Percentiles rank a stretch among this genome's conserved stretches.
Evolutionary conservation across 1,139 yeast genomes (phyloP).

Genomic region (Yamadazyma oceani): DNA sequence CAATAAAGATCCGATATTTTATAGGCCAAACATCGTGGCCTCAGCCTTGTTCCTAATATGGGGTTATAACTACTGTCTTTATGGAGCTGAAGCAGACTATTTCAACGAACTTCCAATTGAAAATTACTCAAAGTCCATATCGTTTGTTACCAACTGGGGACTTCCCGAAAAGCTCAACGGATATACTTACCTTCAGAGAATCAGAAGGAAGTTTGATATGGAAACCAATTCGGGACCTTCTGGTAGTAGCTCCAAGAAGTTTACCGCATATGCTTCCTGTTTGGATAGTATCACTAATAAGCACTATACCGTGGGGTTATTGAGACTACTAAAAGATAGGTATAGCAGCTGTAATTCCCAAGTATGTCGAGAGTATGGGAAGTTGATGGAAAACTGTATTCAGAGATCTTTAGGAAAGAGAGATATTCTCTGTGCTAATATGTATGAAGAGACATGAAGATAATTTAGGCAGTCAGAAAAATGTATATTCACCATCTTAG

Average conservation of each 20-base stretch:
- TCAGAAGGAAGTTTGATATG: constrained; percentile 36
- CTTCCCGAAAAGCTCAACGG: constrained; percentile 32
- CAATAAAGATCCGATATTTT: constrained; percentile 50
- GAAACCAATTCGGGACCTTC: constrained; percentile 12
- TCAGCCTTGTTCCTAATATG: constrained; percentile 54
- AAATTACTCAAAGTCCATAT: not conserved
- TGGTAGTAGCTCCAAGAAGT: constrained; percentile 9
- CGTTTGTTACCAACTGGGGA: constrained; percentile 9
- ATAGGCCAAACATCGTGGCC: constrained; percentile 56
- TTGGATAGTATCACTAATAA: constrained; percentile 18
- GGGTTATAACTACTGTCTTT: constrained; percentile 51
- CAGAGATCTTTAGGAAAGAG: constrained; percentile 53
- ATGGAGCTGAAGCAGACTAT: constrained; percentile 53
- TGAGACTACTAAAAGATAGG: constrained; percentile 22
- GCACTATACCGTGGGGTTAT: constrained; percentile 45
- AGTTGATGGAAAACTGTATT: constrained; percentile 54
- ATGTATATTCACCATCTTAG: too few species aligned
- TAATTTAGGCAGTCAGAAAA: too few species aligned
- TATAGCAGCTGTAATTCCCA: constrained; percentile 55
- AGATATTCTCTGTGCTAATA: constrained; percentile 45
- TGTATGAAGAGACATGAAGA: constrained; percentile 47
- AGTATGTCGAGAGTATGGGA: constrained; percentile 56
- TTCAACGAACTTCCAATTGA: constrained; percentile 14
- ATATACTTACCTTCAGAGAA: constrained; percentile 32
- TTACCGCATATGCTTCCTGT: constrained; percentile 13